Conservation (phyloP, 164 flowering plant genomes). For the Magnolia sinica region DNA sequence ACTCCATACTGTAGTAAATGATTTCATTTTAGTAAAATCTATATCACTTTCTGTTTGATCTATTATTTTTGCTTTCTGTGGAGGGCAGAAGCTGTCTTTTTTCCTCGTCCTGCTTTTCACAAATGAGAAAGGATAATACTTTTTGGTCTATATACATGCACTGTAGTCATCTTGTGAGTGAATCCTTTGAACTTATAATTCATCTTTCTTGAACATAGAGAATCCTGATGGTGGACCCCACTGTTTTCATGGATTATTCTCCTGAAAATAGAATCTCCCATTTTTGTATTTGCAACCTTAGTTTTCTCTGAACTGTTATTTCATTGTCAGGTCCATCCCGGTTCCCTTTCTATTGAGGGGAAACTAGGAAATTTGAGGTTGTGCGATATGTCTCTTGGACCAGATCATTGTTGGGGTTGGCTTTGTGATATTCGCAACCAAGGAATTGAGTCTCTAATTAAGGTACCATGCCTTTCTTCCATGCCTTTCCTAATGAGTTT, state of each 20-base stretch:
- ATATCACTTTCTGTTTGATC: background rate
- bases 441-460: conserved; percentile 83
- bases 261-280: background rate
- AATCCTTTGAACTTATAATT: too few relatives aligned
- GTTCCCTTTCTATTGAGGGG: conserved; percentile 88
- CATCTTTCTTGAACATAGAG: background rate
- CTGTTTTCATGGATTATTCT: background rate
- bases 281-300: background rate
- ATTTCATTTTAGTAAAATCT: background rate
- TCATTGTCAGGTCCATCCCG: conserved; percentile 71
- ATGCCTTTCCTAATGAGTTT: background rate
- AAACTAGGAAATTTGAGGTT: conserved; percentile 85
- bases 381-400: conserved; percentile 76
- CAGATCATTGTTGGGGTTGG: conserved; percentile 86
- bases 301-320: background rate
- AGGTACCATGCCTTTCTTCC: conserved; percentile 40
- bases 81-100: too few relatives aligned
- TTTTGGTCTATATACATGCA: background rate
- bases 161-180: background rate
- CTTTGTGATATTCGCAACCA: conserved; percentile 93
- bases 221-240: background rate
- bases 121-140: background rate
- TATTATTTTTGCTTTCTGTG: too few relatives aligned
- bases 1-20: background rate
- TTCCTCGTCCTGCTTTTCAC: background rate